These are phyloP conservation scores for Alternaria ventricosa DNA, from an alignment of 2,329 filamentous ascomycete species.

Conservation along the genomic window DNA sequence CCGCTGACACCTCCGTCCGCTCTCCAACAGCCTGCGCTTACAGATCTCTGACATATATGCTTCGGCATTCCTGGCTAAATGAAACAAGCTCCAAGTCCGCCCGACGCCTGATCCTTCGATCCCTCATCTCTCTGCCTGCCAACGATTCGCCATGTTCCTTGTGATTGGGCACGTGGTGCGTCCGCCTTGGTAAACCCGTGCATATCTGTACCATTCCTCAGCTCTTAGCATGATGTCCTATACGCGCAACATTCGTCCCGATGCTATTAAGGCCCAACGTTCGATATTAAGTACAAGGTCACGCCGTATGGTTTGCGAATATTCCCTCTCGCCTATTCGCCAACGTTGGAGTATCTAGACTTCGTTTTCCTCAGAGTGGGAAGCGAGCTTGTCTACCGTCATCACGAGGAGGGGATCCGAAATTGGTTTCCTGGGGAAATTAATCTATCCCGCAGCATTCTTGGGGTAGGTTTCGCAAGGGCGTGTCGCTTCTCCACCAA, in stretches of 20 bases:
- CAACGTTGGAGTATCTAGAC: neutral
- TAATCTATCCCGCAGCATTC: constrained; percentile 1
- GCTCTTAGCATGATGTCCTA: neutral
- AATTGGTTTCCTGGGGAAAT: constrained; percentile 3
- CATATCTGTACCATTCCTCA: neutral
- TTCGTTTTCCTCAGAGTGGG: neutral
- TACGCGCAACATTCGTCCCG: neutral
- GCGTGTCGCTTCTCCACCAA: neutral
- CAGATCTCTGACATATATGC: constrained; percentile 1
- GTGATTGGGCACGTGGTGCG: constrained; percentile 15
- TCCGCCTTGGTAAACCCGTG: constrained; percentile 13
- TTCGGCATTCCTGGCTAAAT: constrained; percentile 1
- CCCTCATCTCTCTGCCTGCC: constrained; percentile 16
- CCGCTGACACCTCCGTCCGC: neutral
- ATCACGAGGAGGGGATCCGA: constrained; percentile 11
- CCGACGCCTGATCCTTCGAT: constrained; percentile 6
- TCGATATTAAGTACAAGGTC: constrained; percentile 6
- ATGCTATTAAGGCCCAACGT: neutral
- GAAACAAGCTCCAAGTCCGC: neutral
- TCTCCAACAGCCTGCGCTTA: neutral
- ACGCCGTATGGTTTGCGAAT: neutral
- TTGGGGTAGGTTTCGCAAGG: neutral
- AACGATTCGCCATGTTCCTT: constrained; percentile 27
- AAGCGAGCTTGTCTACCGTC: neutral
- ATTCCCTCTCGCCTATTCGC: neutral